Base-by-base conservation (phyloP, 1,284 basidiomycete genomes). In the Omphalotus olearius region DNA sequence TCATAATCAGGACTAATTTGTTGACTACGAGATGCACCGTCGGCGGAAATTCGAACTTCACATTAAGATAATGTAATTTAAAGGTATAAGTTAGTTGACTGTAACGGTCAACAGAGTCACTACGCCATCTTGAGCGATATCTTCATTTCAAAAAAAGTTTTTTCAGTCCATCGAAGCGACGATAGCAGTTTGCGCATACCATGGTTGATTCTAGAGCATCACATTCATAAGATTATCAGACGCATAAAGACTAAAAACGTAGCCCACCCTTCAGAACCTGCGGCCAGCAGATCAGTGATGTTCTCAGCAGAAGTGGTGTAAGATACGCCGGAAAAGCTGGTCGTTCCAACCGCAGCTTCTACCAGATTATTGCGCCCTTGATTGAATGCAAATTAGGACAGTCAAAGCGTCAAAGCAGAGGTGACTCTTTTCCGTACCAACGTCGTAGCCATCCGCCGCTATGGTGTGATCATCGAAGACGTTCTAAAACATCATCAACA, bases 401-500 rank as follows among this genome's bases (percentile, higher is more conserved):
- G 57, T 85, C 62, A 13, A 80, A 64, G 7, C n/a, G n/a, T 64
- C 64, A 67, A 52, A 38, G 26, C 4, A 33, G 4, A 41, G 45
- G 23, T 36, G 17, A 33, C 30, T 33, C 13, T 33, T 7, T 33
- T 33, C 69, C 74, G 67, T 67, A 62, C 80, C 80, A 51, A 74
- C 63, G 55, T 82, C 58, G 59, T 86, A 83, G 20, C 83, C 82
- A 52, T 85, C 64, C 0, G 78, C 70, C 1, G 69, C 58, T 51
- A 84, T 78, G 13, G 70, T 69, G 56, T 87, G 84, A 26, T 63
- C 48, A 4, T 83, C 58, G 9, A 61, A 55, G 5, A 61, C 62
- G 41, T 42, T 33, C 30, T 33, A 33, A 33, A 23, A 23, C 2
- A 3, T 5, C 23, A 23, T 23, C 23, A 23, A 23, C 23, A 9